phyloP scores from a whole-genome alignment of 345 rosid genomes.

The Theobroma cacao region DNA sequence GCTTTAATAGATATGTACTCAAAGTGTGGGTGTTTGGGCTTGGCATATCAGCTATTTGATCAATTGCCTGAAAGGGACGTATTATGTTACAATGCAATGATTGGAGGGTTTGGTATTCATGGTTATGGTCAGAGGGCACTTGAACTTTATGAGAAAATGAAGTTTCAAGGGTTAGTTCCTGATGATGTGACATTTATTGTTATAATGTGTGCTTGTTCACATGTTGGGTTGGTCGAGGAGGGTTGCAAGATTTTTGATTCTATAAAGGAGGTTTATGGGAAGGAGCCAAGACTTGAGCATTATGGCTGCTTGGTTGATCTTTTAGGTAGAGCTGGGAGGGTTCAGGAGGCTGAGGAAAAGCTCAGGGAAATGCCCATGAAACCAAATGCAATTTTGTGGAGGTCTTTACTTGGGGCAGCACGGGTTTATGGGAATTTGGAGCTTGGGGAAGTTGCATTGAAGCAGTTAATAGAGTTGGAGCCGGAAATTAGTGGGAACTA shows the following conservation, averaged over 20 bases:
- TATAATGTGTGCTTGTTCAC: conserved; percentile 57
- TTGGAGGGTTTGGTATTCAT: conserved; percentile 47
- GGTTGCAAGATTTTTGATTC: conserved; percentile 49
- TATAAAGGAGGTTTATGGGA: conserved; percentile 34
- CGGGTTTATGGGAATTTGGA: conserved; percentile 48
- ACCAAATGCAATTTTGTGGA: conserved; percentile 60
- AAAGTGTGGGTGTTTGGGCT: conserved; percentile 40
- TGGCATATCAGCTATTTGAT: conserved; percentile 50
- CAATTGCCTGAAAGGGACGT: conserved; percentile 42
- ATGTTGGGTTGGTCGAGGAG: conserved; percentile 51
- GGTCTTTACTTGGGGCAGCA: conserved; percentile 66
- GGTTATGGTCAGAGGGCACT: conserved; percentile 52
- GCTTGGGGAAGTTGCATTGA: conserved; percentile 47
- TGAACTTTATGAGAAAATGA: conserved; percentile 34
- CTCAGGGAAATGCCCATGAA: conserved; percentile 57
- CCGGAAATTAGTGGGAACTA: conserved; percentile 55
- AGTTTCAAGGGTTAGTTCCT: conserved; percentile 37
- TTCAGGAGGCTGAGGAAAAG: conserved; percentile 52
- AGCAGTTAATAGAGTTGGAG: conserved; percentile 50
- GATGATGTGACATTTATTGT: conserved; percentile 55
- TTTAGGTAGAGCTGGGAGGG: conserved; percentile 51
- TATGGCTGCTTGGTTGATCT: conserved; percentile 68
- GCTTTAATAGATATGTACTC: conserved; percentile 45
- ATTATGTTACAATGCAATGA: conserved; percentile 55
- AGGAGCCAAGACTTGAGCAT: conserved; percentile 59